Evolutionary conservation across 179 eudicot genomes (phyloP).

Genomic region (Silene noctiflora): DNA sequence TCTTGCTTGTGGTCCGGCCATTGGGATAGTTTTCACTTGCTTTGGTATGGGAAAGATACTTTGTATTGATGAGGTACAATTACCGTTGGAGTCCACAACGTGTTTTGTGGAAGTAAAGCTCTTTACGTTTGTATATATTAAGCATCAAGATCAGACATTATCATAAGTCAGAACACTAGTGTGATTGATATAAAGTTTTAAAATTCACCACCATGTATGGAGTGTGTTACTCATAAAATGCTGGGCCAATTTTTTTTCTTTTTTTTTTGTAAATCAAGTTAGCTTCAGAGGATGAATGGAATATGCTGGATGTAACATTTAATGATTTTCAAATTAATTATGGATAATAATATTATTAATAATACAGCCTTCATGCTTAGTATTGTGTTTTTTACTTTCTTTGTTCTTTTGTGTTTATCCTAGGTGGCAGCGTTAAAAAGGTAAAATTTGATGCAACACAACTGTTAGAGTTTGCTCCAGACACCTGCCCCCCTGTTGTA

Average conservation of each 20-base stretch:
- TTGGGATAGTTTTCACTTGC: no score
- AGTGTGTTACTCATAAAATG: neutral
- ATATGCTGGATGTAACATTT: neutral
- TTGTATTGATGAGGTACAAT: no score
- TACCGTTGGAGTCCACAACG: no score
- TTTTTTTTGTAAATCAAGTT: neutral
- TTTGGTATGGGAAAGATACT: no score
- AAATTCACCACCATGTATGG: no score
- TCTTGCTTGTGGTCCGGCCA: neutral
- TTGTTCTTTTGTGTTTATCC: conserved; percentile 25
- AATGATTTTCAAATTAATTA: no score
- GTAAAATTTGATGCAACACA: conserved; percentile 24
- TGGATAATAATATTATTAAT: conserved; percentile 1
- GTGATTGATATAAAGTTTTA: no score
- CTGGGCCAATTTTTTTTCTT: no score
- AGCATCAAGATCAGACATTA: no score
- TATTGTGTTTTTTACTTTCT: conserved; percentile 16
- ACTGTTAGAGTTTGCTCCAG: conserved; percentile 26
- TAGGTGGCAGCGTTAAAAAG: conserved; percentile 31
- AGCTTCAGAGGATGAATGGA: neutral
- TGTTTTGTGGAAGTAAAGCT: no score
- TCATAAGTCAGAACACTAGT: no score
- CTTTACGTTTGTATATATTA: no score
- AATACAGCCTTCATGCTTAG: neutral
- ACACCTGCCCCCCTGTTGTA: conserved; percentile 23